Conservation (phyloP, 768 basidiomycete species). For the Hypholoma fasciculare region DNA sequence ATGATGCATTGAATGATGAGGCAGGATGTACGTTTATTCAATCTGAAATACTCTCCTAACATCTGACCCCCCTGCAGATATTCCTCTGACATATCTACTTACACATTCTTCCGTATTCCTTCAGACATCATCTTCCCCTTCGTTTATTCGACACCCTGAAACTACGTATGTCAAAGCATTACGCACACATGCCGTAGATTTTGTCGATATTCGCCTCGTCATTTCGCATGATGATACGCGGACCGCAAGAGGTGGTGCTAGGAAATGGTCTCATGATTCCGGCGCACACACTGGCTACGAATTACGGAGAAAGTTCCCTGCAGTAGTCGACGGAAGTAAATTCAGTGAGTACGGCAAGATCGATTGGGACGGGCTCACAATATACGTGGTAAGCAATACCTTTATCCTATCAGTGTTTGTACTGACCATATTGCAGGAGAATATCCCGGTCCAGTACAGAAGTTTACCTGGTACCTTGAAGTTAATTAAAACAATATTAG, state of each 20-base stretch:
- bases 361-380: constrained; percentile 63
- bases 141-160: constrained; percentile 34
- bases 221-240: constrained; percentile 30
- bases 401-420: background rate
- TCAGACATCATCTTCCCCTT: constrained; percentile 25
- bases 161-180: constrained; percentile 56
- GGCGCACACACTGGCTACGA: constrained; percentile 55
- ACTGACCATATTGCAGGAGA: constrained; percentile 51
- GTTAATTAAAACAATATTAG: constrained; percentile 41
- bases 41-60: background rate
- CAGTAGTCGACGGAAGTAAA: constrained; percentile 10
- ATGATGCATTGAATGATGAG: constrained; percentile 15
- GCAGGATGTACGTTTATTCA: constrained; percentile 44
- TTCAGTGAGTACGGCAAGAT: constrained; percentile 26
- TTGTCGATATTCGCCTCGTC: constrained; percentile 63
- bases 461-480: constrained; percentile 47
- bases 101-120: constrained; percentile 35
- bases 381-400: constrained; percentile 61
- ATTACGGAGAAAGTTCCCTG: constrained; percentile 50
- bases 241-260: constrained; percentile 4
- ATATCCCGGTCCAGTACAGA: constrained; percentile 58
- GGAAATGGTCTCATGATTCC: constrained; percentile 25
- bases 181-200: constrained; percentile 43
- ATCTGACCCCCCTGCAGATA: constrained; percentile 35
- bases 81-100: constrained; percentile 59